Conservation (phyloP, 176 grass and related monocot species). For the Aegilops tauschii region DNA sequence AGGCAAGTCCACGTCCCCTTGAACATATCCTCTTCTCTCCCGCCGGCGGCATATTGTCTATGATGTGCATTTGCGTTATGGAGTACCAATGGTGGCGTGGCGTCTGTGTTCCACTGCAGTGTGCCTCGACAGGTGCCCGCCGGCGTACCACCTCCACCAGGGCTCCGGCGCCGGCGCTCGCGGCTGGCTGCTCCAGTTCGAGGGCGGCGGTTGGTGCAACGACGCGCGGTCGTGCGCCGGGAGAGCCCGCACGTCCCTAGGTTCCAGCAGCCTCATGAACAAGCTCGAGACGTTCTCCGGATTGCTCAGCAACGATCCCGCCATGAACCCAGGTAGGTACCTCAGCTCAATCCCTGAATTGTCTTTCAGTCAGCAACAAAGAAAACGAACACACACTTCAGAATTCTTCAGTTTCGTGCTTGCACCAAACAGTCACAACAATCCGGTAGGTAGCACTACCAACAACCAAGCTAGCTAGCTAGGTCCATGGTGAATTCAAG, state of each 20-base stretch:
- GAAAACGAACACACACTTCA: background rate
- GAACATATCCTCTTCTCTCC: too few species aligned
- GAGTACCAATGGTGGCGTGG: background rate
- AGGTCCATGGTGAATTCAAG: conserved; percentile 8
- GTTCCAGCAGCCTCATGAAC: conserved; percentile 52
- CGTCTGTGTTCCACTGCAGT: conserved; percentile 16
- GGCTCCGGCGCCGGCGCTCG: conserved; percentile 43
- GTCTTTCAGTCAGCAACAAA: background rate
- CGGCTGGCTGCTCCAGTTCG: conserved; percentile 75
- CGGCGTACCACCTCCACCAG: conserved; percentile 70
- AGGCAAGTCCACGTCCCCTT: conserved; percentile 17
- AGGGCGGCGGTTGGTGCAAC: conserved; percentile 83
- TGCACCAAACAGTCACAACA: background rate
- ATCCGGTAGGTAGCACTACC: conserved; percentile 26
- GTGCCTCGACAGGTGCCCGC: conserved; percentile 77
- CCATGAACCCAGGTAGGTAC: conserved; percentile 56
- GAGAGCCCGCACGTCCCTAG: conserved; percentile 45
- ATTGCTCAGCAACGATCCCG: conserved; percentile 45
- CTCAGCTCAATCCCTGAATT: background rate
- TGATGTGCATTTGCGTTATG: background rate
- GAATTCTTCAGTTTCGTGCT: background rate
- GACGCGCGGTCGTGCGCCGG: conserved; percentile 43
- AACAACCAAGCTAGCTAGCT: conserved; percentile 14
- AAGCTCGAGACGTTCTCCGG: conserved; percentile 57
- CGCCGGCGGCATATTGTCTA: too few species aligned